Conservation (phyloP, 2,329 filamentous ascomycete species). For the Apiospora kogelbergensis region DNA sequence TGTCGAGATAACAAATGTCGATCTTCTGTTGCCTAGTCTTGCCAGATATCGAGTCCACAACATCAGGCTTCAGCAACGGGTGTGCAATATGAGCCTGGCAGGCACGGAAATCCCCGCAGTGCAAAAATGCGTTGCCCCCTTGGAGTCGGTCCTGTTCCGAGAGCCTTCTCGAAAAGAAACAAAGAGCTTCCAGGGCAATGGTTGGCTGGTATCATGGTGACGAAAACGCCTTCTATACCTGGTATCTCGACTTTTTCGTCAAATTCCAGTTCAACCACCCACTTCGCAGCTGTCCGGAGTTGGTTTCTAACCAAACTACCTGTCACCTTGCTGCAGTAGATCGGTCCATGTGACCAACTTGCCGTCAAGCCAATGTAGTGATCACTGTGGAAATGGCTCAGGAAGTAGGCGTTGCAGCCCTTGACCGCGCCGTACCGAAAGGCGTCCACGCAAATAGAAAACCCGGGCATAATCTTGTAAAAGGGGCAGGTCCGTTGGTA, state of each 20-base stretch:
- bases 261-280: conserved; percentile 82
- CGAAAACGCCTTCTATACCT: conserved; percentile 75
- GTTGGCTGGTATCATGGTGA: conserved; percentile 95
- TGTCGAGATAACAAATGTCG: conserved; percentile 95
- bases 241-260: conserved; percentile 78
- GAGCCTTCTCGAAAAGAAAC: conserved; percentile 83
- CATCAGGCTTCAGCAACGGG: conserved; percentile 75
- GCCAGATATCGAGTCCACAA: conserved; percentile 68
- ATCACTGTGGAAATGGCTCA: conserved; percentile 97
- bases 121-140: conserved; percentile 77
- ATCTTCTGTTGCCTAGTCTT: conserved; percentile 80
- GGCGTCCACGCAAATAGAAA: conserved; percentile 91
- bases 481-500: conserved; percentile 93
- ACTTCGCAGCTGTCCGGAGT: conserved; percentile 81
- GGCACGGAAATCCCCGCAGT: conserved; percentile 94
- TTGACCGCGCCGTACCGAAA: conserved; percentile 93
- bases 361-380: conserved; percentile 91
- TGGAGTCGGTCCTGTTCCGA: conserved; percentile 51
- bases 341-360: conserved; percentile 88
- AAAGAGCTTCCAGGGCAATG: conserved; percentile 95
- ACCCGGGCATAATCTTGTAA: conserved; percentile 95
- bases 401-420: conserved; percentile 90
- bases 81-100: conserved; percentile 83
- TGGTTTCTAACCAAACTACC: conserved; percentile 86
- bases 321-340: conserved; percentile 93